These are phyloP conservation scores for Verticillium nubilum DNA, from an alignment of 2,329 filamentous ascomycete genomes.

Conservation along the genomic window DNA sequence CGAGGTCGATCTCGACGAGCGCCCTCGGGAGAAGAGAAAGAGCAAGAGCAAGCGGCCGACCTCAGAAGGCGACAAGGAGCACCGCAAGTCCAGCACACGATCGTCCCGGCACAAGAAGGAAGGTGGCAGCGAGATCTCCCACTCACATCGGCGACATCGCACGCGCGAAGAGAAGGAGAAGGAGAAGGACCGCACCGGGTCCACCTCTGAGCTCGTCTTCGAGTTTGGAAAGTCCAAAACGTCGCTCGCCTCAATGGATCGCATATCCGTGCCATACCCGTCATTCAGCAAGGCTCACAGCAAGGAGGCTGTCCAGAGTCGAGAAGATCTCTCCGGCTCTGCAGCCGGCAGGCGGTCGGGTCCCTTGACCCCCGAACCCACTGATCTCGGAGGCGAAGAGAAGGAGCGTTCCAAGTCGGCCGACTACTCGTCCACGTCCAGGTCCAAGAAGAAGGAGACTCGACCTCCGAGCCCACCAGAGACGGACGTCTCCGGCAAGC, in stretches of 20 bases:
- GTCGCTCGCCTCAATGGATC: slow-evolving; percentile 32
- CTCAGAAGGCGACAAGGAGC: slow-evolving; percentile 11
- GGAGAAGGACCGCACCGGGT: slow-evolving; percentile 23
- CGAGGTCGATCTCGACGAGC: slow-evolving; percentile 32
- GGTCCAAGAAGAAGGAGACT: slow-evolving; percentile 36
- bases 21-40: slow-evolving; percentile 29
- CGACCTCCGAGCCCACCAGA: slow-evolving; percentile 60
- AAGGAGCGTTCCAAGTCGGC: slow-evolving; percentile 42
- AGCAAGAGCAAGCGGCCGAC: slow-evolving; percentile 1
- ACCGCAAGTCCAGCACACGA: slow-evolving; percentile 14
- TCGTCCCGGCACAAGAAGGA: slow-evolving; percentile 11
- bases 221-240: slow-evolving; percentile 30
- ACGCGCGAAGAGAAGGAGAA: slow-evolving; percentile 12
- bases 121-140: slow-evolving; percentile 12
- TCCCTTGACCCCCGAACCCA: slow-evolving; percentile 64
- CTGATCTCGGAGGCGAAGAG: slow-evolving; percentile 56
- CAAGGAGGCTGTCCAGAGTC: slow-evolving; percentile 72
- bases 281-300: slow-evolving; percentile 86
- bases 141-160: slow-evolving; percentile 5
- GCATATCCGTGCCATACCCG: slow-evolving; percentile 65
- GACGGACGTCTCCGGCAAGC: slow-evolving; percentile 50
- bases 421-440: slow-evolving; percentile 29
- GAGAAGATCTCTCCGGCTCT: slow-evolving; percentile 40
- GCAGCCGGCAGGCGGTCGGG: slow-evolving; percentile 28
- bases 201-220: slow-evolving; percentile 44